Evolutionary conservation across 208 protist species (phyloP), one percentile per base, ranked within the genome.

Genomic region (Phytomonas sp.): DNA sequence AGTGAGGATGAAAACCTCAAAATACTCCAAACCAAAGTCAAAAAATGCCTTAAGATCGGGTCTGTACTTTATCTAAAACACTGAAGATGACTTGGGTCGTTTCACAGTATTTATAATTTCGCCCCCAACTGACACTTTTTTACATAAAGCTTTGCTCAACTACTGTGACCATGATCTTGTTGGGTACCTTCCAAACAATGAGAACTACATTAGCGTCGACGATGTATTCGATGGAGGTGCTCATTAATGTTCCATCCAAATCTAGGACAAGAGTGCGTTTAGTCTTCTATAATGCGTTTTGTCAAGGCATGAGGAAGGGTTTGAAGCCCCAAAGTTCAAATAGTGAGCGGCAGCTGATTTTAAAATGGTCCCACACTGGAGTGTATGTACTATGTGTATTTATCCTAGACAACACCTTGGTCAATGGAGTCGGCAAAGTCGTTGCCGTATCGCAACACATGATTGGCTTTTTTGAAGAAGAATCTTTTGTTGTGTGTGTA

Each of bases 1-100:
- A 10, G 84, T 89, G 66, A 89, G 87, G 63, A 89, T 75, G 62
- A 89, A 69, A 12, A 89, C 81, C 63, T 89, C 81, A 66, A 79
- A 89, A 67, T 77, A 34, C 8, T 66, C 56, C 16, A 79, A 65
- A 33, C 73, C 69, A 72, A 73, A 82, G 14, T 56, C 26, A 7
- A 89, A 73, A 67, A 89, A 89, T 4, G 67, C 32, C 3, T 36
- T 36, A 6, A 89, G 74, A 60, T 74, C 69, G 16, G 79, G 81
- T 29, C 84, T 73, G 60, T 80, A 83, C 61, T 81, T 80, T 29
- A 89, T 63, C 68, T 76, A 85, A 19, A 87, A 66, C 29, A 32
- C 52, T 12, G 40, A 49, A 49, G 6, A 4, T 49, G 40, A 49
- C 40, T 49, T 49, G 40, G 40, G 40, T 23, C 12, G 7, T 23